Conservation (phyloP, 1,284 basidiomycete genomes). For the Mycena sp. region DNA sequence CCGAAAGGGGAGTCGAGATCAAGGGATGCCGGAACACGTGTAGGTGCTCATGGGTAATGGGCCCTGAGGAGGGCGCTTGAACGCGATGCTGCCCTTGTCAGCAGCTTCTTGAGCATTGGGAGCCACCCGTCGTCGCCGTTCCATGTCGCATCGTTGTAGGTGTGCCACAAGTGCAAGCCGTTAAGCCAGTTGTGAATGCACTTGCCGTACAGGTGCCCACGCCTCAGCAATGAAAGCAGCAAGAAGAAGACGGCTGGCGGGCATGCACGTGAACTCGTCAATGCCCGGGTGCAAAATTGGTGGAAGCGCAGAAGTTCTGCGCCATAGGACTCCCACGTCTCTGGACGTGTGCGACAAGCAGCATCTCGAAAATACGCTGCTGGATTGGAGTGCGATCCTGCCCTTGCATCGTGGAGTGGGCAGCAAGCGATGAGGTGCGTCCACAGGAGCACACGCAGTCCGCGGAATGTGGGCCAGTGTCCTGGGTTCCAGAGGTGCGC, state of each 20-base stretch:
- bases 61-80: slow-evolving; percentile 7
- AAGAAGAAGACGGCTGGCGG: slow-evolving; percentile 35
- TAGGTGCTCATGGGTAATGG: neutral
- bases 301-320: slow-evolving; percentile 44
- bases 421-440: neutral
- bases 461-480: neutral
- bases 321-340: slow-evolving; percentile 39
- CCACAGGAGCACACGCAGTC: neutral
- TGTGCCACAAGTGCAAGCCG: slow-evolving; percentile 7
- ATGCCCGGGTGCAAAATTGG: slow-evolving; percentile 43
- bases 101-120: neutral
- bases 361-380: neutral
- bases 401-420: neutral
- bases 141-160: neutral
- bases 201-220: neutral
- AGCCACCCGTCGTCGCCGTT: neutral
- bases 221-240: slow-evolving; percentile 35
- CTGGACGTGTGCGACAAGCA: slow-evolving; percentile 18
- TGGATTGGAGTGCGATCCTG: neutral
- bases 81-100: neutral
- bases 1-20: neutral
- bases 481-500: neutral
- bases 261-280: slow-evolving; percentile 42
- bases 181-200: neutral
- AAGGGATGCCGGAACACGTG: neutral